phyloP scores from a whole-genome alignment of 2,329 filamentous ascomycete genomes.

The Paraconiothyrium brasiliense region DNA sequence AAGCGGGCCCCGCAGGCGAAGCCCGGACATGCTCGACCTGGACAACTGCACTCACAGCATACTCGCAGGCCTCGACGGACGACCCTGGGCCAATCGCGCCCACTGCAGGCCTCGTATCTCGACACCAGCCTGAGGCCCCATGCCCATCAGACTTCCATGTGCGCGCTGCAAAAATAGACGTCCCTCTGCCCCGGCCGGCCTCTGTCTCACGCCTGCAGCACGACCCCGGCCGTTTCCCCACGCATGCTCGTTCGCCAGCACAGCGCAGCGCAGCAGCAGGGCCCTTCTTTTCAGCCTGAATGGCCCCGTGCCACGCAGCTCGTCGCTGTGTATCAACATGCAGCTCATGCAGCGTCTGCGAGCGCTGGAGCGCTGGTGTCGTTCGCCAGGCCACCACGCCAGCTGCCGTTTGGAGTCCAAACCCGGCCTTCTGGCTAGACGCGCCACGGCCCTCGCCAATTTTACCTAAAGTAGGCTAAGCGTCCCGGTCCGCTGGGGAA shows the following conservation, averaged over 20 bases:
- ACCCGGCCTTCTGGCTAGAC: constrained; percentile 28
- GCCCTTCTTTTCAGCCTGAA: constrained; percentile 27
- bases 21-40: constrained; percentile 5
- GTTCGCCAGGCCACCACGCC: constrained; percentile 3
- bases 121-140: constrained; percentile 6
- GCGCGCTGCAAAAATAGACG: constrained; percentile 31
- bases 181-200: constrained; percentile 16
- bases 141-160: neutral
- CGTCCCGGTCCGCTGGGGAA: constrained; percentile 26
- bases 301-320: constrained; percentile 10
- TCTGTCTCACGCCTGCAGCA: constrained; percentile 8
- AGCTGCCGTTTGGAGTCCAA: constrained; percentile 29
- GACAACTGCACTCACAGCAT: neutral
- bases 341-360: constrained; percentile 23
- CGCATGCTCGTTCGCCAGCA: constrained; percentile 22
- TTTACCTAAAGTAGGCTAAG: constrained; percentile 23
- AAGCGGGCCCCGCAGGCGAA: neutral
- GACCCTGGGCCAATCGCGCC: neutral
- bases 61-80: neutral
- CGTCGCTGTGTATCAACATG: neutral
- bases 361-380: constrained; percentile 22
- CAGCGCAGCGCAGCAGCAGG: constrained; percentile 2
- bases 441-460: constrained; percentile 24
- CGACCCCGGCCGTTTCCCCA: constrained; percentile 26
- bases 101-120: constrained; percentile 1